These are phyloP conservation scores for Nematodospora anomalae DNA, from an alignment of 1,139 yeast genomes.

Conservation along the genomic window DNA sequence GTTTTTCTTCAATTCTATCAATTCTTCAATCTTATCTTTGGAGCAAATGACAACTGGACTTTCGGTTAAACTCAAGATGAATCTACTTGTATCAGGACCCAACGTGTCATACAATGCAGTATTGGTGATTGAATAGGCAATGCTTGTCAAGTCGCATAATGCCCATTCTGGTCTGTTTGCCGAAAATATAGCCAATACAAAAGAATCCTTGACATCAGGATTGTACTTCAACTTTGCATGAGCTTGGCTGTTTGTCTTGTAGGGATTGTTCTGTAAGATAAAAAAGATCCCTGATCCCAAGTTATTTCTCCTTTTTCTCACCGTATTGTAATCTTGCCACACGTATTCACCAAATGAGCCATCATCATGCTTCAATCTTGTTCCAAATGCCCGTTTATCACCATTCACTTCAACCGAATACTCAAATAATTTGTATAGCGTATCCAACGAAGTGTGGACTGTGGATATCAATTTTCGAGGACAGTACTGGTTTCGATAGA, in stretches of 20 bases:
- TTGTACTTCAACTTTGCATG: slow-evolving; percentile 25
- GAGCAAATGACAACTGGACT: slow-evolving; percentile 36
- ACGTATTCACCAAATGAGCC: slow-evolving; percentile 46
- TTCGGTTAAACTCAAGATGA: slow-evolving; percentile 33
- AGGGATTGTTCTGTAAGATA: slow-evolving; percentile 45
- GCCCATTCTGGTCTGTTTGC: slow-evolving; percentile 40
- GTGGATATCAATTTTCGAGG: slow-evolving; percentile 34
- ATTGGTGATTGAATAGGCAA: slow-evolving; percentile 32
- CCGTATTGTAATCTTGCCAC: slow-evolving; percentile 46
- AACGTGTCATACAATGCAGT: slow-evolving; percentile 43
- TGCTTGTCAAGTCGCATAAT: slow-evolving; percentile 37
- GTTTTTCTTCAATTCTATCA: slow-evolving; percentile 28
- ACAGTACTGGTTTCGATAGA: slow-evolving; percentile 47
- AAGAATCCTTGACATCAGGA: slow-evolving; percentile 28
- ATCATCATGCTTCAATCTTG: slow-evolving; percentile 38
- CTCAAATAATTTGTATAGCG: slow-evolving; percentile 51
- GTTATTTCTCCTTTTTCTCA: slow-evolving; percentile 42
- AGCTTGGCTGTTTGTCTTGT: slow-evolving; percentile 26
- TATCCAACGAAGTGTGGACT: slow-evolving; percentile 51
- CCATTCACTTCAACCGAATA: slow-evolving; percentile 37
- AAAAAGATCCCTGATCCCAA: slow-evolving; percentile 67
- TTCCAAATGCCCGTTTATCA: slow-evolving; percentile 51
- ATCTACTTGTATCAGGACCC: slow-evolving; percentile 34
- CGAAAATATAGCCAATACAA: slow-evolving; percentile 35
- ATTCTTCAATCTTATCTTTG: slow-evolving; percentile 27